Evolutionary conservation across 495 filamentous ascomycete species (phyloP).

Genomic region (Niebla homalea): DNA sequence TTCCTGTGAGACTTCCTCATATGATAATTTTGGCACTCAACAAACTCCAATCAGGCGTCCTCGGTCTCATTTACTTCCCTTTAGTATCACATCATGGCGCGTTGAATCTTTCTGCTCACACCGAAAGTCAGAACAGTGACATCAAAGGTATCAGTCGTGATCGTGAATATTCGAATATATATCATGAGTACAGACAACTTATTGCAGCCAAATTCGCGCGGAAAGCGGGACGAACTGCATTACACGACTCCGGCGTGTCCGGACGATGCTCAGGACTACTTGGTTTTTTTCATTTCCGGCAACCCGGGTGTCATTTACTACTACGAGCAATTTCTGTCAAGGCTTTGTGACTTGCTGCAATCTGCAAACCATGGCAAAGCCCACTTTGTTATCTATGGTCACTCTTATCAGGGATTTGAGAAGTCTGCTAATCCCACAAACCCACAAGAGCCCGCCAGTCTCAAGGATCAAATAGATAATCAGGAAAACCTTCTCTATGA

Average conservation of each 20-base stretch:
- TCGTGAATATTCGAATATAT: too few relatives aligned
- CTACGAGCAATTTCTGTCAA: slow-evolving; percentile 59
- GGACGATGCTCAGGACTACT: slow-evolving; percentile 7
- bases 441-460: slow-evolving; percentile 26
- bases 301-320: slow-evolving; percentile 79
- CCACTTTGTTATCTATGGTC: slow-evolving; percentile 50
- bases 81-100: too few relatives aligned
- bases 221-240: slow-evolving; percentile 4
- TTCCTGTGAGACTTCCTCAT: too few relatives aligned
- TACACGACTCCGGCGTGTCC: slow-evolving; percentile 4
- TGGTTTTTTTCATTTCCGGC: slow-evolving; percentile 62
- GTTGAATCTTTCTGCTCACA: not conserved
- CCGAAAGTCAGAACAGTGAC: not conserved
- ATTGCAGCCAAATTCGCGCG: not conserved
- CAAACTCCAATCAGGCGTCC: too few relatives aligned
- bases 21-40: too few relatives aligned
- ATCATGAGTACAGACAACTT: slow-evolving; percentile 10
- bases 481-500: slow-evolving; percentile 25
- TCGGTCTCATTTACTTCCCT: too few relatives aligned
- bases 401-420: slow-evolving; percentile 62
- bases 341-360: slow-evolving; percentile 25
- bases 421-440: slow-evolving; percentile 27
- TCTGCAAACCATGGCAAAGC: not conserved
- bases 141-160: not conserved
- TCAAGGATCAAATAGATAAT: slow-evolving; percentile 51